Base-by-base conservation (phyloP, 768 basidiomycete genomes). In the Leccinum incarnatum region DNA sequence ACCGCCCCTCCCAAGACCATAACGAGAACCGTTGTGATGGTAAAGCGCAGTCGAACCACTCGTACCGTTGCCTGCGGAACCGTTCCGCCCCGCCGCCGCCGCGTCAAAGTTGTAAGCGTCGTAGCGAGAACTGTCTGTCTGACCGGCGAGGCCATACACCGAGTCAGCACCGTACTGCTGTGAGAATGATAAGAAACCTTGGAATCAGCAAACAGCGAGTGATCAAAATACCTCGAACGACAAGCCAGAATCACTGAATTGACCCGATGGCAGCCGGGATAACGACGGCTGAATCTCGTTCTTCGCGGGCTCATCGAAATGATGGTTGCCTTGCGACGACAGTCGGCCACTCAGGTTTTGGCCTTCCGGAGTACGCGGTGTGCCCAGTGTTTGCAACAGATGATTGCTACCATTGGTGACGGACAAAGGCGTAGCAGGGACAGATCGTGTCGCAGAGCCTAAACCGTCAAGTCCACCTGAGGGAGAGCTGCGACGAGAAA, bases 21-120 rank as follows among this genome's bases (percentile, higher is more conserved):
- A 93, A 63, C 91, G 86, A 57, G 89, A 79, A 2, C 85, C 87
- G 56, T 87, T 84, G 67, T 91, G 90, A 53, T 89, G 85, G 68
- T 92, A 91, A 34, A 89, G 71, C 8, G 87, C 87, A n/a, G 85
- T 87, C 15, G 88, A 88, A n/a, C 86, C 87, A 40, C 78, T 81
- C 2, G 77, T 72, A 57, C 75, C 77, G 73, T 79, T 60, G 64
- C 53, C 61, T 9, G 37, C 11, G 21, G 74, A 66, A 27, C 68
- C 72, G 12, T 73, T 65, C 55, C 83, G 83, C 19, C 70, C 75
- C 37, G 75, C 70, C 21, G 76, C 40, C 37, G 75, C 70, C 27
- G 76, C 36, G 23, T 88, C 86, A 59, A 84, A 81, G 23, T 81
- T 80, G 60, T 87, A 91, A 17, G 79, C 69, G 61, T 79, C 80